A percentile compares a stretch with the other conserved stretches of the same genome.
phyloP scores from a whole-genome alignment of 2,329 filamentous ascomycete genomes.

The Trichoderma citrinoviride region DNA sequence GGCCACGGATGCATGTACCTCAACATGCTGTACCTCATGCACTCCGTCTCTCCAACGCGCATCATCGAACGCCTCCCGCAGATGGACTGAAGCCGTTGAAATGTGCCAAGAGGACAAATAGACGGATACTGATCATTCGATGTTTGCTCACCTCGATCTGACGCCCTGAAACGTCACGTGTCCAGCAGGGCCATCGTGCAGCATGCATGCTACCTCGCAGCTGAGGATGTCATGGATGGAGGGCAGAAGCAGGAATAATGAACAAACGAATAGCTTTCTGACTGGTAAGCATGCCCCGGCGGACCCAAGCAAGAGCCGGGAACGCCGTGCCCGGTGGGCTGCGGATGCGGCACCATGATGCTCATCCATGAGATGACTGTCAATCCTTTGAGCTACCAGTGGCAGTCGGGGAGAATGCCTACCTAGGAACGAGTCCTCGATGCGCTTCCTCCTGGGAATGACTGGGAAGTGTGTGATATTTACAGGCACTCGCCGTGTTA shows the following conservation, averaged over 20 bases:
- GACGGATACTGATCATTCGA: neutral
- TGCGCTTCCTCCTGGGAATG: too few relatives aligned
- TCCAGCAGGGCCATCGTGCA: too few relatives aligned
- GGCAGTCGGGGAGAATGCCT: neutral
- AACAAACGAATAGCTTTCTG: neutral
- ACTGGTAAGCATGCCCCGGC: conserved; percentile 13
- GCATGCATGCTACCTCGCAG: too few relatives aligned
- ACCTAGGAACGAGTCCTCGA: neutral
- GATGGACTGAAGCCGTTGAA: neutral
- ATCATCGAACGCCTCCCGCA: neutral
- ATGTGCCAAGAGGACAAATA: neutral
- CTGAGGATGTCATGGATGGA: neutral
- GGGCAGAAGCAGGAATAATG: too few relatives aligned
- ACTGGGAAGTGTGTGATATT: too few relatives aligned
- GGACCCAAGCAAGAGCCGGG: conserved; percentile 14
- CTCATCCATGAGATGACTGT: conserved; percentile 13
- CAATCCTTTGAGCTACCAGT: conserved; percentile 1
- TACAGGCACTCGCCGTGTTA: too few relatives aligned
- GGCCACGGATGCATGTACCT: neutral
- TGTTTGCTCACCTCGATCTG: neutral
- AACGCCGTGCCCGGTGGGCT: conserved; percentile 11
- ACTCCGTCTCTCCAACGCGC: neutral
- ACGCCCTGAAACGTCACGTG: too few relatives aligned
- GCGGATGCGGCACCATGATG: conserved; percentile 18
- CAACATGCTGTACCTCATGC: too few relatives aligned